Evolutionary conservation across 2,329 filamentous ascomycete genomes (phyloP), one percentile per base, ranked within the genome.

Genomic region (Alternaria brassicicola): DNA sequence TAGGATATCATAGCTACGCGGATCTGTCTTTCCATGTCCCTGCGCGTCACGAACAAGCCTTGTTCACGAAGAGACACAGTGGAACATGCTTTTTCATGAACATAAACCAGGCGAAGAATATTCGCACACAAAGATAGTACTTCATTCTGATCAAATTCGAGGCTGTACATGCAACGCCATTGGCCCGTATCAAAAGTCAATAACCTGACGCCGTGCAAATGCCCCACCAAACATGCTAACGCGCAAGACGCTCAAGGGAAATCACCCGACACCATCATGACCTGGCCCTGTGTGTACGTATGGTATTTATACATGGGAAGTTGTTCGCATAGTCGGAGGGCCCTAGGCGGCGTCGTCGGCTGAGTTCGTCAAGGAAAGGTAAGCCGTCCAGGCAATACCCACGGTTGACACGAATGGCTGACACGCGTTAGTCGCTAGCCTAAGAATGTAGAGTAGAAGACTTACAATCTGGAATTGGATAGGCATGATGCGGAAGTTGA

Each of bases 311-410:
- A 60, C 59, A 68, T 60, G 45, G 52, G 51, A 57, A 61, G 55
- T 61, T 59, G 41, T 63, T 65, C 38, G 25, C 39, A 49, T 26
- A n/a, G 12, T 13, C 41, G 8, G 25, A 55, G 17, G 15, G 17
- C 45, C 62, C 58, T 69, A 77, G 13, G 82, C 33, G 35, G 35
- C 83, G 52, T 94, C 90, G 59, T 96, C 92, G 3, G 92, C 84
- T 5, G 93, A 89, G 79, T 98, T 98, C 61, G 90, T 91, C 50
- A 99, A 85, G 3, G 93, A 97, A 10, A 99, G 86, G 78, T 97
- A 99, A 19, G 93, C 94, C 10, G 95, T 98, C 95, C 94, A 98
- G 31, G 93, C 93, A 70, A 98, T 98, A 84, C 94, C 94, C 55
- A 99, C 81, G 8, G 92, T 96, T 15, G 94, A 97, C 8, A 97